Evolutionary conservation across 345 rosid species (phyloP).

Genomic region (Gossypium anomalum): DNA sequence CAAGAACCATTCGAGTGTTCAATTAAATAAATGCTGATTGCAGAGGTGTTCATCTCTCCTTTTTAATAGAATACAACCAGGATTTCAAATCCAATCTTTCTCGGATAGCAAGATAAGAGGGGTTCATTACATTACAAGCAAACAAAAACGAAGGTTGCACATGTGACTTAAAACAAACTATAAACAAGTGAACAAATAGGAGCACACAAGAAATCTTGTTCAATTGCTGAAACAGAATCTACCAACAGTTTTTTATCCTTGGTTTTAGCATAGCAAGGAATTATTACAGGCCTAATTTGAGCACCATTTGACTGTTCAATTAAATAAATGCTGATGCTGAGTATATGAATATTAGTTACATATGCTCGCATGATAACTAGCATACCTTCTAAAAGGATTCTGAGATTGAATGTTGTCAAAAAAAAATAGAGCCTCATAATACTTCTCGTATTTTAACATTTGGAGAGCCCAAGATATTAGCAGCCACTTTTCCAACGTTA

Average conservation of each 20-base stretch:
- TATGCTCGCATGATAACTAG: background rate
- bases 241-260: background rate
- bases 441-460: slow-evolving; percentile 40
- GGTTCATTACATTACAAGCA: background rate
- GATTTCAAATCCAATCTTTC: background rate
- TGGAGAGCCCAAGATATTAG: slow-evolving; percentile 49
- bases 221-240: background rate
- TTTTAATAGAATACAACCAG: background rate
- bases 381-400: slow-evolving; percentile 20
- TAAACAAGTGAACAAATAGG: background rate
- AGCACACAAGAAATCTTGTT: background rate
- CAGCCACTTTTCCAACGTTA: slow-evolving; percentile 51
- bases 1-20: background rate
- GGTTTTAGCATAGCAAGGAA: background rate
- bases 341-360: background rate
- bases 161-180: background rate
- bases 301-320: background rate
- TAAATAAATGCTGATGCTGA: background rate
- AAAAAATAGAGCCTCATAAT: slow-evolving; percentile 16
- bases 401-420: background rate
- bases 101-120: background rate
- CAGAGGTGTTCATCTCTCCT: background rate
- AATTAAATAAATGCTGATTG: background rate
- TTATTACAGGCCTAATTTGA: background rate
- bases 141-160: background rate